Evolutionary conservation across 495 filamentous ascomycete species (phyloP).

Genomic region (Staphylotrichum longicolle): DNA sequence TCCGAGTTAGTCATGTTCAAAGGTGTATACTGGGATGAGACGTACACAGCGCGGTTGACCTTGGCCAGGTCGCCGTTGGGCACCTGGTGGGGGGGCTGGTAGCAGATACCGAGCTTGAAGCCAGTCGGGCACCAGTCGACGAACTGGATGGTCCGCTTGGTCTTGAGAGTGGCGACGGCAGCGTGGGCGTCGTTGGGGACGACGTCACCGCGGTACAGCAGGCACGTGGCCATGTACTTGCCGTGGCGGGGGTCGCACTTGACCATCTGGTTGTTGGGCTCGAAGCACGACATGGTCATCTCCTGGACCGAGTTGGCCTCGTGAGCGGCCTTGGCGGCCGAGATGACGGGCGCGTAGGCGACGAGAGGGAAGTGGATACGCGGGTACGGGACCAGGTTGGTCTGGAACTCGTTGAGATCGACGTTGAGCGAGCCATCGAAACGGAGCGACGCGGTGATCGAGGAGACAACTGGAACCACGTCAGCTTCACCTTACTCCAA

Average conservation of each 20-base stretch:
- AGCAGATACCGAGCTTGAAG: constrained; percentile 99
- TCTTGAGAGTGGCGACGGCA: constrained; percentile 94
- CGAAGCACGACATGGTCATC: constrained; percentile 84
- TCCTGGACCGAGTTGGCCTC: constrained; percentile 89
- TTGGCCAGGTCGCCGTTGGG: constrained; percentile 96
- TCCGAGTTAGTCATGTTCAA: no score
- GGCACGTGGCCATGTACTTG: constrained; percentile 99
- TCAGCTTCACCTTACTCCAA: constrained; percentile 20
- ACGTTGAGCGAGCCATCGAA: constrained; percentile 99
- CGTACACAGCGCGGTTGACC: constrained; percentile 95
- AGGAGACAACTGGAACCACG: constrained; percentile 75
- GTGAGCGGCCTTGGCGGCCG: constrained; percentile 88
- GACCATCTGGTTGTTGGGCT: constrained; percentile 91
- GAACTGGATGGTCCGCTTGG: constrained; percentile 97
- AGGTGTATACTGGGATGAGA: constrained; percentile 26
- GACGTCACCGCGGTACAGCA: constrained; percentile 97
- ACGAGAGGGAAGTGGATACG: constrained; percentile 99
- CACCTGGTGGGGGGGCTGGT: constrained; percentile 91
- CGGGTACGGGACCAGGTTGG: constrained; percentile 96
- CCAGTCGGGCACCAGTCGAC: constrained; percentile 99
- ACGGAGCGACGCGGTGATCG: constrained; percentile 96
- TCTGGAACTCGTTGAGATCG: constrained; percentile 99
- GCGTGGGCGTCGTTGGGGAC: constrained; percentile 91
- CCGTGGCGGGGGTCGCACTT: constrained; percentile 98
- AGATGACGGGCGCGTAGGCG: constrained; percentile 92